phyloP scores from a whole-genome alignment of 176 grass and related monocot genomes.

The Hsuehochloa calcarea region DNA sequence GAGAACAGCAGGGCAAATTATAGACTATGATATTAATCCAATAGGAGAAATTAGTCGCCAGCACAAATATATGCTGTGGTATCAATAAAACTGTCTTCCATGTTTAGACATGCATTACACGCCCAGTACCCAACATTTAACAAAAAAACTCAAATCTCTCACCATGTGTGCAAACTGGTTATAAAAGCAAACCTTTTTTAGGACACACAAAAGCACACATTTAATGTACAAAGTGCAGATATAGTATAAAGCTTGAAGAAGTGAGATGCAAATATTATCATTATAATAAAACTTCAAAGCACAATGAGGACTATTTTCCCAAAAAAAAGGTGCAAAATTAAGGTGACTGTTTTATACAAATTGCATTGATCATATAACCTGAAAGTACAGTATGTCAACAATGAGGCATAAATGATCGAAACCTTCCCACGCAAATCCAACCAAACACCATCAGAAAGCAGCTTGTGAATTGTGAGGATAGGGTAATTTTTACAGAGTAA shows the following conservation, averaged over 20 bases:
- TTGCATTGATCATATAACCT: background rate
- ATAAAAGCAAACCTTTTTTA: background rate
- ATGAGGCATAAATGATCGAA: background rate
- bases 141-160: constrained; percentile 10
- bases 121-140: background rate
- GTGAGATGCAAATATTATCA: background rate
- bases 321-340: background rate
- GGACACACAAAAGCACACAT: background rate
- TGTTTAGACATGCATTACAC: background rate
- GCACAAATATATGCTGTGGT: background rate
- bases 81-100: background rate
- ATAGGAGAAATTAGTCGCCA: background rate
- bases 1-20: background rate
- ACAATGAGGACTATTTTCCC: background rate
- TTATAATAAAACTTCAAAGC: background rate
- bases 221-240: background rate
- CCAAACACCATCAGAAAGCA: background rate
- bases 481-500: background rate
- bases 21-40: background rate
- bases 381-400: background rate
- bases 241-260: background rate
- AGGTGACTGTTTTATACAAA: background rate
- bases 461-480: background rate
- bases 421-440: background rate
- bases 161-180: background rate